Conservation (phyloP, 352 stramenopile genomes). For the Phytophthora idaei region DNA sequence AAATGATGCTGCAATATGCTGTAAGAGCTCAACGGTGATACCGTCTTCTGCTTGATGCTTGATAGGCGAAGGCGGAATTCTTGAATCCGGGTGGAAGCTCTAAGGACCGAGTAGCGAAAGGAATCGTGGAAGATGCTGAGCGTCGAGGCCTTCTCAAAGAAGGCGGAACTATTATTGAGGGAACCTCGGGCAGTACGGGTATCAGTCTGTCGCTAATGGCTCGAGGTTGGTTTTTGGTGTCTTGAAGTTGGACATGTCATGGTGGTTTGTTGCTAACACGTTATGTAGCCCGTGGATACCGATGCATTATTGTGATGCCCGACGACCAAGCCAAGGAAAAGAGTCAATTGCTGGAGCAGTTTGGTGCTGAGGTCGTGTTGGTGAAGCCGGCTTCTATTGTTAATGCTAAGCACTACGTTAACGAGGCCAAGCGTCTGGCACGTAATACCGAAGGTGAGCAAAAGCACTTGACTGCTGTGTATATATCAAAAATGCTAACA, state of each 20-base stretch:
- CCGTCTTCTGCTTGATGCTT: slow-evolving; percentile 1
- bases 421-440: slow-evolving; percentile 91
- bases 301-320: slow-evolving; percentile 96
- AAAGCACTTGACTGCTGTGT: background rate
- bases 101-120: slow-evolving; percentile 96
- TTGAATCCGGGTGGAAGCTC: slow-evolving; percentile 97
- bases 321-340: slow-evolving; percentile 97
- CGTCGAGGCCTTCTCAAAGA: slow-evolving; percentile 79
- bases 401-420: slow-evolving; percentile 98
- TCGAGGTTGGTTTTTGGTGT: slow-evolving; percentile 45
- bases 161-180: slow-evolving; percentile 96
- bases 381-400: slow-evolving; percentile 95
- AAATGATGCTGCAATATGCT: background rate
- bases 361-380: slow-evolving; percentile 88
- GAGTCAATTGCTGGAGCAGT: slow-evolving; percentile 73
- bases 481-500: slow-evolving; percentile 1
- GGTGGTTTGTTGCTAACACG: slow-evolving; percentile 5
- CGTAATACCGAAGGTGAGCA: slow-evolving; percentile 74
- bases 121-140: slow-evolving; percentile 96
- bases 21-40: slow-evolving; percentile 2
- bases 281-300: slow-evolving; percentile 89
- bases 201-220: slow-evolving; percentile 96
- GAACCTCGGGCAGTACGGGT: slow-evolving; percentile 97
- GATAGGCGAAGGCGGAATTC: slow-evolving; percentile 94
- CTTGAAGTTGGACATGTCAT: slow-evolving; percentile 4